Base-by-base conservation (phyloP, 768 basidiomycete species). In the Asterophora parasitica region DNA sequence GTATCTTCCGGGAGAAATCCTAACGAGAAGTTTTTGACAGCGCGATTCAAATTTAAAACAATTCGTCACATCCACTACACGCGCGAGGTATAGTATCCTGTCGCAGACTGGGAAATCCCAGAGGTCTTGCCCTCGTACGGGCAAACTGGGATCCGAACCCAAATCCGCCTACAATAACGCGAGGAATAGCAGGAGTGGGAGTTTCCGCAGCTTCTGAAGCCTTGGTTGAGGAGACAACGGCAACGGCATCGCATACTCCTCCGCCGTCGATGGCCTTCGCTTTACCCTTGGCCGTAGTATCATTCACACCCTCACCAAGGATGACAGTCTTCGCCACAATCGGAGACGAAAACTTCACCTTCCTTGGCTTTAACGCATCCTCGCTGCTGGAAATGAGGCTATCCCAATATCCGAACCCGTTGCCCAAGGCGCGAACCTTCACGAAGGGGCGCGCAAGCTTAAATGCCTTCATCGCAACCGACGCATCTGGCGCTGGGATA, bases 311-410 rank as follows among this genome's bases (percentile, higher is more conserved):
- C n/a, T 19, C 19, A 8, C 8, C 19, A 19, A 20, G 20, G 4
- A 26, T 39, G 3, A 16, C 19, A 16, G 15, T 11, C 23, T 19
- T 39, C 17, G 37, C 37, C 11, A 26, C 19, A 26, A 26, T 19
- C 12, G 37, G 37, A 1, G 8, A 26, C 37, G 11, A 19, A 13
- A 20, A 26, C 10, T 17, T 28, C 26, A 31, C n/a, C 30, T 30
- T 30, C 34, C 27, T 49, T 17, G 42, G 34, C 28, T 37, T 49
- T 34, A 44, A 10, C 34, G 32, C 48, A 13, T 49, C 48, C 34
- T 49, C 42, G 13, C 26, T 44, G 20, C 36, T 30, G 15, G 10
- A 6, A 23, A 12, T 15, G 8, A 6, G 5, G 16, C 27, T 41
- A n/a, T 42, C 26, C 20, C 27, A n/a, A 37, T 39, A 15, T 28